Evolutionary conservation across 176 grass and related monocot species (phyloP).

Genomic region (Zizania latifolia): DNA sequence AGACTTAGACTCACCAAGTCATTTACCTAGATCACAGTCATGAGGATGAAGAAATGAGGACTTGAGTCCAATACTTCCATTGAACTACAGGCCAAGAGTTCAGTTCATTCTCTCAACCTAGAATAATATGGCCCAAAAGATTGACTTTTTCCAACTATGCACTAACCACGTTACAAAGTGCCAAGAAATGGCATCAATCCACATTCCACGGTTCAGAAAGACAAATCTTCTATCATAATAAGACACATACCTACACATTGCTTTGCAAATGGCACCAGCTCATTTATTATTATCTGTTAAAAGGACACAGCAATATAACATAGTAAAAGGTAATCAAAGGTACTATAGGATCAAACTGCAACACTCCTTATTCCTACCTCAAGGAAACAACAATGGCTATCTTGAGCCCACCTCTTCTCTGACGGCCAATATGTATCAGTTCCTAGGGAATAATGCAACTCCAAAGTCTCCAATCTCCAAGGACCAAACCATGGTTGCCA

Average conservation of each 20-base stretch:
- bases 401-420: slow-evolving; percentile 18
- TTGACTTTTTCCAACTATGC: neutral
- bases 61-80: neutral
- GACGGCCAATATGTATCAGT: slow-evolving; percentile 25
- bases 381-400: slow-evolving; percentile 2
- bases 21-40: slow-evolving; percentile 1
- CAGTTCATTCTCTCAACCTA: neutral
- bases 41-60: neutral
- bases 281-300: slow-evolving; percentile 16
- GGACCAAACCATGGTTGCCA: neutral
- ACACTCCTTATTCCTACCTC: slow-evolving; percentile 37
- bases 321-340: slow-evolving; percentile 9
- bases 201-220: neutral
- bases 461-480: slow-evolving; percentile 11
- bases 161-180: neutral
- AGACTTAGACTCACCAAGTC: neutral
- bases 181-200: neutral
- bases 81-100: neutral
- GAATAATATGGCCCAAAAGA: neutral
- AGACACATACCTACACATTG: neutral
- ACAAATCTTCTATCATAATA: neutral
- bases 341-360: slow-evolving; percentile 25
- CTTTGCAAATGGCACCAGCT: neutral
- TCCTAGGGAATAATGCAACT: neutral
- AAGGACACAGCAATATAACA: neutral